phyloP scores from a whole-genome alignment of 140 eudicot genomes.

The Bidens hawaiensis region DNA sequence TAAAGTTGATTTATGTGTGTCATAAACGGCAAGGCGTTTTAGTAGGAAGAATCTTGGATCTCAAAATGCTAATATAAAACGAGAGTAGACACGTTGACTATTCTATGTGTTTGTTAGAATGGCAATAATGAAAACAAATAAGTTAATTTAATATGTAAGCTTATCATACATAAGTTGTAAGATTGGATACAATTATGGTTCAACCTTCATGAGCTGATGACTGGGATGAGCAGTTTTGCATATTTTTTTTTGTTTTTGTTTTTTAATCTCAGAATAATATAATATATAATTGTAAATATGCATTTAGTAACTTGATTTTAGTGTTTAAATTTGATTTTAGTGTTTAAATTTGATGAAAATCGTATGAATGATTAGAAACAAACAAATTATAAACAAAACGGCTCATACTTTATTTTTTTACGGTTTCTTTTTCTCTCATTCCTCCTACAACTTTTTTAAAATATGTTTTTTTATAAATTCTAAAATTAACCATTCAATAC shows the following conservation, averaged over 20 bases:
- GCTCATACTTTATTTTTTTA: too few species aligned
- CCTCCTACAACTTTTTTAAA: too few species aligned
- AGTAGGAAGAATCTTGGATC: neutral
- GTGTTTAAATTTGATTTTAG: neutral
- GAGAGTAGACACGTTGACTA: neutral
- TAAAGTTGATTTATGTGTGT: neutral
- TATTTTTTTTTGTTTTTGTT: too few species aligned
- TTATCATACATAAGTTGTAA: neutral
- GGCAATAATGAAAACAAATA: neutral
- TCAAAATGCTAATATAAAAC: neutral
- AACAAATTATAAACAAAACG: neutral
- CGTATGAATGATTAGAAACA: neutral
- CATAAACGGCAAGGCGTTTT: neutral
- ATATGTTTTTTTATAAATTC: too few species aligned
- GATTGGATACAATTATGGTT: neutral
- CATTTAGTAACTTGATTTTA: too few species aligned
- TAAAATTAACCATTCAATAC: too few species aligned
- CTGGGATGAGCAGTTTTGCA: neutral
- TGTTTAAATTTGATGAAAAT: neutral
- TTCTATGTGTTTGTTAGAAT: neutral
- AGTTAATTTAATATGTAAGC: neutral
- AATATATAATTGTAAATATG: neutral
- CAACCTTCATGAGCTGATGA: slow-evolving; percentile 6
- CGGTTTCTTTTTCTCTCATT: too few species aligned
- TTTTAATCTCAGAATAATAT: neutral